These are phyloP conservation scores for Dioscorea alata DNA, from an alignment of 106 monocot species.

Conservation along the genomic window DNA sequence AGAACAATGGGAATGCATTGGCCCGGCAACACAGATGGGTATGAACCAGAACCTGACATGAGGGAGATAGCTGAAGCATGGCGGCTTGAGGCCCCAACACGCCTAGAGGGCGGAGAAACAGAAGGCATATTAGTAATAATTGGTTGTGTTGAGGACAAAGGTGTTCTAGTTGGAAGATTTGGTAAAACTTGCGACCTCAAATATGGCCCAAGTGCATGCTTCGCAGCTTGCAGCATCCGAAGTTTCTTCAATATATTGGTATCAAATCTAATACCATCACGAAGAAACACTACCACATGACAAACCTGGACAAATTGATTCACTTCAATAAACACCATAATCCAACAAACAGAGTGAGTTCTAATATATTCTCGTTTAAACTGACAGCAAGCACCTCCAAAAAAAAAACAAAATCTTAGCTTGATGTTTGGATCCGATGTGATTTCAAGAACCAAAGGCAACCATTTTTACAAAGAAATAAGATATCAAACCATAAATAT, in stretches of 20 bases:
- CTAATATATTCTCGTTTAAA: no score
- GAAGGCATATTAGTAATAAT: slow-evolving; percentile 21
- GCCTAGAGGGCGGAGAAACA: slow-evolving; percentile 39
- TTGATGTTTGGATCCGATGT: no score
- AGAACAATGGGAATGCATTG: slow-evolving; percentile 70
- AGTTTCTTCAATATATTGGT: slow-evolving; percentile 71
- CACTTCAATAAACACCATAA: no score
- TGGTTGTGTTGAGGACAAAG: slow-evolving; percentile 21
- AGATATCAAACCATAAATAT: no score
- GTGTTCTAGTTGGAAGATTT: slow-evolving; percentile 12
- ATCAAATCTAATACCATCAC: slow-evolving; percentile 66
- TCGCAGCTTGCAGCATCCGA: slow-evolving; percentile 80
- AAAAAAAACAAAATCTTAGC: no score
- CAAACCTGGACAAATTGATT: slow-evolving; percentile 52
- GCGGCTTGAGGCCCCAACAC: slow-evolving; percentile 23
- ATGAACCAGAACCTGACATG: slow-evolving; percentile 45
- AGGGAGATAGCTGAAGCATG: slow-evolving; percentile 47
- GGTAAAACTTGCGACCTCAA: slow-evolving; percentile 41
- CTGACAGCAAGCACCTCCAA: no score
- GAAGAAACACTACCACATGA: slow-evolving; percentile 86
- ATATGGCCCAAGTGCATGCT: slow-evolving; percentile 65
- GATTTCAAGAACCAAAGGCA: no score
- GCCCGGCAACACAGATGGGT: slow-evolving; percentile 46
- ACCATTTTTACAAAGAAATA: no score
- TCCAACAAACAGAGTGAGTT: no score